Evolutionary conservation across 805 yeast genomes (phyloP).

Genomic region (Pichia kluyveri): DNA sequence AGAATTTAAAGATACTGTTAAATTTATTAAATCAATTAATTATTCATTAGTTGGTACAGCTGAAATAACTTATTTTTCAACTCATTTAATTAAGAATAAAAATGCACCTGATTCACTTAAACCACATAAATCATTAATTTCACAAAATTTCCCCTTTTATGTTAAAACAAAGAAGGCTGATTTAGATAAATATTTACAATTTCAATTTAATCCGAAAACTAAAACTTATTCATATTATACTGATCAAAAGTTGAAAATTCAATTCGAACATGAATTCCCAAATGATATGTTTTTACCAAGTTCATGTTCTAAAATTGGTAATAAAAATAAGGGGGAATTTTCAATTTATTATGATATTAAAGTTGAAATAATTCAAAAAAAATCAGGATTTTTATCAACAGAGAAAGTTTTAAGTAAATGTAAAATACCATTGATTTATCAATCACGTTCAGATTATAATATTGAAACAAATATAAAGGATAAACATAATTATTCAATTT

Average conservation of each 20-base stretch:
- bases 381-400: not conserved
- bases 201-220: not conserved
- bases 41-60: slow-evolving; percentile 4
- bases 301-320: slow-evolving; percentile 1
- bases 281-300: slow-evolving; percentile 3
- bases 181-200: not conserved
- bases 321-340: not conserved
- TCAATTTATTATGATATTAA: not conserved
- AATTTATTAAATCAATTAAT: not conserved
- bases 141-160: not conserved
- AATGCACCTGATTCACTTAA: not conserved
- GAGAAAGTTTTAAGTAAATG: not conserved
- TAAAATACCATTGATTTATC: slow-evolving; percentile 1
- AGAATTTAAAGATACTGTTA: not conserved
- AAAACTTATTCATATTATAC: not conserved
- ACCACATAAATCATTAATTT: not conserved
- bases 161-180: not conserved
- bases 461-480: not conserved
- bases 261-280: slow-evolving; percentile 3
- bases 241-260: not conserved
- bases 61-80: not conserved
- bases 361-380: slow-evolving; percentile 2
- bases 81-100: not conserved
- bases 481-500: not conserved
- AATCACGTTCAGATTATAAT: slow-evolving; percentile 3